These are phyloP conservation scores for Stagonosporopsis tanaceti DNA, from an alignment of 2,329 filamentous ascomycete genomes.

Conservation along the genomic window DNA sequence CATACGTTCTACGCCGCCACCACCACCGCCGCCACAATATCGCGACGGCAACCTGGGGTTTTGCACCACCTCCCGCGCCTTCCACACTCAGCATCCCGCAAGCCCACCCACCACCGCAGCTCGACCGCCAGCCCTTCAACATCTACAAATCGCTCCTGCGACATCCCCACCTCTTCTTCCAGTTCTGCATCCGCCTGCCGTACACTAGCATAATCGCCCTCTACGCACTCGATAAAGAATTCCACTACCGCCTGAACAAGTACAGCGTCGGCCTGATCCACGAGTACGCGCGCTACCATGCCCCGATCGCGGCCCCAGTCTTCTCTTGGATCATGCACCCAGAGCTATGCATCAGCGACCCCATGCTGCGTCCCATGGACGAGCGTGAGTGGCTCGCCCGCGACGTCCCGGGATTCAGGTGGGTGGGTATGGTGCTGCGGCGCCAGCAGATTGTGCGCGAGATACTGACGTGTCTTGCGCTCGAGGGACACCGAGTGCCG, in stretches of 20 bases:
- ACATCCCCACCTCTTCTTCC: constrained; percentile 48
- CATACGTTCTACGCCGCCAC: constrained; percentile 32
- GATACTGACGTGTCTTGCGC: constrained; percentile 66
- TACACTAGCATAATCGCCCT: constrained; percentile 37
- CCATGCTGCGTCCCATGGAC: constrained; percentile 58
- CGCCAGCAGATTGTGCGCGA: constrained; percentile 58
- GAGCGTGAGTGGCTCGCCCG: constrained; percentile 38
- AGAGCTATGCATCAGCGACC: constrained; percentile 67
- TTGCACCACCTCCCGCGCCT: constrained; percentile 12
- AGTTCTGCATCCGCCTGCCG: constrained; percentile 39
- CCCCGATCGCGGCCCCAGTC: constrained; percentile 63
- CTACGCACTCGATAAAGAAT: constrained; percentile 51
- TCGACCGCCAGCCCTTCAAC: constrained; percentile 34
- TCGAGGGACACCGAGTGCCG: constrained; percentile 61
- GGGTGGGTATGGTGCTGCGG: constrained; percentile 70
- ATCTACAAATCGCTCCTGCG: constrained; percentile 46
- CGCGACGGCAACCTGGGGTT: constrained; percentile 31
- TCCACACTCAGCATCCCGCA: background rate
- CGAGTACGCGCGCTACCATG: constrained; percentile 62
- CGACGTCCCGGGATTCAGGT: constrained; percentile 69
- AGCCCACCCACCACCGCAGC: background rate
- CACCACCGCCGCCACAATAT: constrained; percentile 35
- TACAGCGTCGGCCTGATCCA: constrained; percentile 65
- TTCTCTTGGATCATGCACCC: constrained; percentile 70
- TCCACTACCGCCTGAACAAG: constrained; percentile 54